Evolutionary conservation across 1,139 yeast species (phyloP).

Genomic region (Spathaspora sp.): DNA sequence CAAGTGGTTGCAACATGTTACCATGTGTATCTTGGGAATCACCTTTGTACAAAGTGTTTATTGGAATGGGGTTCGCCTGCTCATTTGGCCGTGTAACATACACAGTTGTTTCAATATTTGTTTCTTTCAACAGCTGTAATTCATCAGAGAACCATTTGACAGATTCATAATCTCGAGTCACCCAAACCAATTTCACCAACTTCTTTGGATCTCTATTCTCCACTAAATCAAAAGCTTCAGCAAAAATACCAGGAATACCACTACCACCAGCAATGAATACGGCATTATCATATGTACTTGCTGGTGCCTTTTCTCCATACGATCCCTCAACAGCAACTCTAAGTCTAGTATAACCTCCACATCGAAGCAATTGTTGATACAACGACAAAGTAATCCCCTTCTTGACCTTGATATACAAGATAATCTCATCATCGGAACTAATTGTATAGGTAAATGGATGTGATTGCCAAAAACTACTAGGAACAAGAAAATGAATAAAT

Average conservation of each 20-base stretch:
- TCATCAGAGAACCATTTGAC: conserved; percentile 54
- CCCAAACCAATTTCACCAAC: conserved; percentile 49
- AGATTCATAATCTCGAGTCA: conserved; percentile 43
- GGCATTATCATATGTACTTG: conserved; percentile 29
- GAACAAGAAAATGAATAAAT: conserved; percentile 44
- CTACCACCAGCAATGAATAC: conserved; percentile 44
- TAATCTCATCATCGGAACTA: conserved; percentile 21
- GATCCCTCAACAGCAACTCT: conserved; percentile 45
- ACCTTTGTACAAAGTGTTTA: background rate
- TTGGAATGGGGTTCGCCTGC: too few relatives aligned
- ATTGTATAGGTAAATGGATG: conserved; percentile 42
- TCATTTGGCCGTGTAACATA: conserved; percentile 43
- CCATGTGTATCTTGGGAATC: too few relatives aligned
- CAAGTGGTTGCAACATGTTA: background rate
- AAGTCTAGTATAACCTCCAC: conserved; percentile 28
- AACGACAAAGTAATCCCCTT: conserved; percentile 37
- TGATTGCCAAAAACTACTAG: conserved; percentile 41
- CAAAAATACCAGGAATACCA: conserved; percentile 45
- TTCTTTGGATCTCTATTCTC: conserved; percentile 18
- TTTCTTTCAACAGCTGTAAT: conserved; percentile 31
- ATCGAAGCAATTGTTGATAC: conserved; percentile 27
- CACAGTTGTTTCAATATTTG: conserved; percentile 34
- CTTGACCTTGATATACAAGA: conserved; percentile 35
- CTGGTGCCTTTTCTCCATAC: conserved; percentile 36
- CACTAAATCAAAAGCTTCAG: conserved; percentile 33